phyloP scores from a whole-genome alignment of 805 yeast species.

The Saccharomycopsis babjevae region DNA sequence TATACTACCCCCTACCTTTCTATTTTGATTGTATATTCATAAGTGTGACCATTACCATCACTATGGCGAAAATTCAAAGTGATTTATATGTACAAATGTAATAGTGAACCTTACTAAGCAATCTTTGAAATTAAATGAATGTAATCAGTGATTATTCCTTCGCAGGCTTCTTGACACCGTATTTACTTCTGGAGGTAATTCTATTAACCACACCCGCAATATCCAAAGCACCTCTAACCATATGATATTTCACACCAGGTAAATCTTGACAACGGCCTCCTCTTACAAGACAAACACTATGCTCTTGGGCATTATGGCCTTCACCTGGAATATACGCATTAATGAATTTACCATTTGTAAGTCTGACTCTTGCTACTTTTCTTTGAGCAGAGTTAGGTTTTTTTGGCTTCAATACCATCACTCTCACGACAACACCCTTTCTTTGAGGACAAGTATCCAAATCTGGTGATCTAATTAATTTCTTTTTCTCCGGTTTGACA shows the following conservation, averaged over 20 bases:
- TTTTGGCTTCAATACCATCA: conserved; percentile 93
- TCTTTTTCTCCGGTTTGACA: conserved; percentile 37
- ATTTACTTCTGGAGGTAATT: conserved; percentile 79
- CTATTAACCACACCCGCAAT: conserved; percentile 92
- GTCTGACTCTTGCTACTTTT: conserved; percentile 90
- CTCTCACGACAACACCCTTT: conserved; percentile 89
- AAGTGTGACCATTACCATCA: neutral
- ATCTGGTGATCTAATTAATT: conserved; percentile 64
- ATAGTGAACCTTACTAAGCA: neutral
- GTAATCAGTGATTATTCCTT: conserved; percentile 23
- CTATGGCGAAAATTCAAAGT: neutral
- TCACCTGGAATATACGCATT: conserved; percentile 97
- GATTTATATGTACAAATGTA: neutral
- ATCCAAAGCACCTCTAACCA: conserved; percentile 89
- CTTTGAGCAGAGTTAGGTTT: conserved; percentile 98
- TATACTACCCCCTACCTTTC: no score
- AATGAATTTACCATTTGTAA: conserved; percentile 79
- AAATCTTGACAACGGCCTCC: conserved; percentile 99
- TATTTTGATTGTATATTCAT: neutral
- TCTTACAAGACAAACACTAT: conserved; percentile 87
- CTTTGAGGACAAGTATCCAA: conserved; percentile 73
- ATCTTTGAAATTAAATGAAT: neutral
- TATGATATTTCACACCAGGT: conserved; percentile 95
- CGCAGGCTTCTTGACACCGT: conserved; percentile 83
- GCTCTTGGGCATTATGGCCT: conserved; percentile 97